Percentiles rank a stretch among this genome's conserved stretches.
Evolutionary conservation across 768 basidiomycete species (phyloP).

Genomic region (Boletus coccyginus): DNA sequence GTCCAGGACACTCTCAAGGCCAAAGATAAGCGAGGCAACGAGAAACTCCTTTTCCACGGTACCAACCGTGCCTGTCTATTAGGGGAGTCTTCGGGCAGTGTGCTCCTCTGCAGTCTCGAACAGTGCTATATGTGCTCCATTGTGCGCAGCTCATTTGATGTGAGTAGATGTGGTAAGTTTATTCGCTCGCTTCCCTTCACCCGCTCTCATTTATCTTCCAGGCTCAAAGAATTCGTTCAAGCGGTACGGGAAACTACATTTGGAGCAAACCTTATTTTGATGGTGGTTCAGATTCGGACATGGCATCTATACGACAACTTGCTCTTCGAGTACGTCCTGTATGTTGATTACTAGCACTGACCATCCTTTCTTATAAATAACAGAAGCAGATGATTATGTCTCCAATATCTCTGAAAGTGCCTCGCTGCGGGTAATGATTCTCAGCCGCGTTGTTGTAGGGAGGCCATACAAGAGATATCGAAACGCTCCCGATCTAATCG

Average conservation of each 20-base stretch:
- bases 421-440: conserved; percentile 47
- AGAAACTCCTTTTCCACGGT: conserved; percentile 67
- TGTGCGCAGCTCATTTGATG: conserved; percentile 57
- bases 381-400: conserved; percentile 69
- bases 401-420: conserved; percentile 41
- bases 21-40: conserved; percentile 40
- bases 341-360: not conserved
- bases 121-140: conserved; percentile 57
- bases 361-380: conserved; percentile 5
- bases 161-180: conserved; percentile 53
- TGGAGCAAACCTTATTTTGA: not conserved
- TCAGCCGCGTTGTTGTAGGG: conserved; percentile 65
- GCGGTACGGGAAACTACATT: conserved; percentile 29
- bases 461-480: conserved; percentile 48
- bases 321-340: conserved; percentile 56
- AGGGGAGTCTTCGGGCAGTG: conserved; percentile 48
- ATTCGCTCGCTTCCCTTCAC: not conserved
- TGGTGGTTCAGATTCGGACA: conserved; percentile 52
- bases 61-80: conserved; percentile 56
- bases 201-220: conserved; percentile 23
- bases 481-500: conserved; percentile 47
- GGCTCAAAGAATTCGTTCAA: conserved; percentile 57
- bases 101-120: conserved; percentile 46
- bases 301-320: conserved; percentile 65
- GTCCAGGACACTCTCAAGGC: conserved; percentile 28